These are phyloP conservation scores for Microcyclospora tardicrescens DNA, from an alignment of 2,329 filamentous ascomycete species.

Conservation along the genomic window DNA sequence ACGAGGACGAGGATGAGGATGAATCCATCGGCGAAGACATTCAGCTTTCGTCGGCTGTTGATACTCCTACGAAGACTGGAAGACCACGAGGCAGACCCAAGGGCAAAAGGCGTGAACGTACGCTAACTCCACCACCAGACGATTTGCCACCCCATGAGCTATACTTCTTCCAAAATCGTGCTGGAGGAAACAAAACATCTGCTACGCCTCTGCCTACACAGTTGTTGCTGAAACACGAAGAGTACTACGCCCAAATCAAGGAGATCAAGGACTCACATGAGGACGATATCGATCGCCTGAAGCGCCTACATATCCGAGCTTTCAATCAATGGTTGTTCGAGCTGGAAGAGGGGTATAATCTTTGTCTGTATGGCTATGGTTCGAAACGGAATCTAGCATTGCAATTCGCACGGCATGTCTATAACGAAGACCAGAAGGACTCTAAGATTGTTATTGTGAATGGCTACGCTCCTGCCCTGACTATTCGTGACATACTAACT, in stretches of 20 bases:
- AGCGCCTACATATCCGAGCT: conserved; percentile 62
- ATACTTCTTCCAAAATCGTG: conserved; percentile 86
- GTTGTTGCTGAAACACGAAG: conserved; percentile 72
- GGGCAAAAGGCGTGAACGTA: conserved; percentile 43
- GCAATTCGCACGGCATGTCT: conserved; percentile 59
- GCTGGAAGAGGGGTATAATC: conserved; percentile 69
- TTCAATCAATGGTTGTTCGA: conserved; percentile 93
- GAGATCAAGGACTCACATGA: conserved; percentile 56
- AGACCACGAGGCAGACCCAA: conserved; percentile 39
- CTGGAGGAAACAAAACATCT: conserved; percentile 70
- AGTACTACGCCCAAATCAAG: conserved; percentile 65
- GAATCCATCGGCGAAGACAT: conserved; percentile 17
- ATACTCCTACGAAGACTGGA: conserved; percentile 33
- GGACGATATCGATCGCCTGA: conserved; percentile 56
- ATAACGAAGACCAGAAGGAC: conserved; percentile 29
- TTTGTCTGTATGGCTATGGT: conserved; percentile 86
- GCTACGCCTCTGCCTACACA: conserved; percentile 69
- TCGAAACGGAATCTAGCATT: conserved; percentile 69
- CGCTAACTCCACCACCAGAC: conserved; percentile 67
- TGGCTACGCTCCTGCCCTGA: conserved; percentile 59
- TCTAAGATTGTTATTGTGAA: conserved; percentile 68
- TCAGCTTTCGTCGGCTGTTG: conserved; percentile 30
- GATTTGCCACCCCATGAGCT: conserved; percentile 78
- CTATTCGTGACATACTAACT: conserved; percentile 54
- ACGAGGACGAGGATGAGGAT: conserved; percentile 36